Evolutionary conservation across 2,329 filamentous ascomycete species (phyloP).

Genomic region (Aspergillus novofumigatus): DNA sequence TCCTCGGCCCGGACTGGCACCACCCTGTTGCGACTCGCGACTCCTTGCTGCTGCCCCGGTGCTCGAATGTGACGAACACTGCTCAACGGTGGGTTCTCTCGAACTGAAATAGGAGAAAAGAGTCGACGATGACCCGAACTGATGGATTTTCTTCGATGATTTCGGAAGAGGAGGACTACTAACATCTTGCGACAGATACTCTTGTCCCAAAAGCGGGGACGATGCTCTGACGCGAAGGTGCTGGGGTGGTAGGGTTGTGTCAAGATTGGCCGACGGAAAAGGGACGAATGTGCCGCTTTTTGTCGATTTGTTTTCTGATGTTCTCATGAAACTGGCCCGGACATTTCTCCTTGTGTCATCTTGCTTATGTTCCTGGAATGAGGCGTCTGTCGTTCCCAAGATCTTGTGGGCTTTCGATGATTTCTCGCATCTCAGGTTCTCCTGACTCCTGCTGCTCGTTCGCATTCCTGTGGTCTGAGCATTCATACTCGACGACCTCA

Average conservation of each 20-base stretch:
- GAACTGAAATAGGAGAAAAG: conserved; percentile 46
- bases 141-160: conserved; percentile 33
- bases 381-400: conserved; percentile 26
- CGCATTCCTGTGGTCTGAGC: conserved; percentile 8
- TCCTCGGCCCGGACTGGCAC: conserved; percentile 8
- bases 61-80: conserved; percentile 18
- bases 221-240: conserved; percentile 42
- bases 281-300: conserved; percentile 21
- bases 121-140: conserved; percentile 44
- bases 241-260: conserved; percentile 19
- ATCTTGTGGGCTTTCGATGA: conserved; percentile 31
- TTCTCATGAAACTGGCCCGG: conserved; percentile 39
- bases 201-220: conserved; percentile 43
- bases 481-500: conserved; percentile 17
- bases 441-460: conserved; percentile 9
- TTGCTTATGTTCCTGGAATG: conserved; percentile 18
- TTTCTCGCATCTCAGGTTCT: conserved; percentile 16
- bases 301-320: conserved; percentile 34
- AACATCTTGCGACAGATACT: conserved; percentile 27
- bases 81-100: conserved; percentile 35
- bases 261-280: conserved; percentile 21
- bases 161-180: conserved; percentile 28
- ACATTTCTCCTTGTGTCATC: conserved; percentile 22
- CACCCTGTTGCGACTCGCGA: conserved; percentile 4
- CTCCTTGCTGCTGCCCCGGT: conserved; percentile 10